Base-by-base conservation (phyloP, 1,284 basidiomycete genomes). In the Singerocomus inundabilis region DNA sequence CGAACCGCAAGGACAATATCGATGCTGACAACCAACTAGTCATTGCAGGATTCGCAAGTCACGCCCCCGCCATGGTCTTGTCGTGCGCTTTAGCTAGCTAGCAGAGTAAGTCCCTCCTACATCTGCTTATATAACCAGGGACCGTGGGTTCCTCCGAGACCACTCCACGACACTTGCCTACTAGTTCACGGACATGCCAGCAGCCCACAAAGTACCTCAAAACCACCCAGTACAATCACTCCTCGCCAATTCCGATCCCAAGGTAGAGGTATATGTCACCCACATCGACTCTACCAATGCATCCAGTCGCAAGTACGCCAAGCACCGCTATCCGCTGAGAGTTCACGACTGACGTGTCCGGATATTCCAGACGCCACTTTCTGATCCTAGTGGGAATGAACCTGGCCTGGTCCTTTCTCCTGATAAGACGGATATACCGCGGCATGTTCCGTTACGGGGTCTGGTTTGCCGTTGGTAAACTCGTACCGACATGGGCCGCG, bases 381-480 rank as follows among this genome's bases (percentile, higher is more conserved):
- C 21, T 68, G 5, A 52, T 55, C 39, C 34, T 56, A 15, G 44
- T 56, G 1, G 64, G 52, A 10, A 56, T 69, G 51, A 69, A 66
- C 46, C 1, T 66, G 1, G 41, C 47, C 42, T 67, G 59, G 63
- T 51, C 41, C 15, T 41, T 56, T 16, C 64, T 66, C 30, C 54
- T 66, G 37, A 10, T 47, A n/a, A 57, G 55, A 40, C 64, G 67
- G 26, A 28, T 34, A 4, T 58, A 60, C 35, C 34, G 54, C 13
- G 66, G 60, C 45, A 15, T 67, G 29, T 57, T 35, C 33, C 64
- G 56, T 31, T 66, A 69, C 40, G 67, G 67, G 2, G 18, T 67
- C 33, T 52, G 55, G 56, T 66, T 62, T 33, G 28, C 45, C 47
- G 28, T 67, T 30, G 49, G 66, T 4, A 61, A 57, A 52, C 30